Base-by-base conservation (phyloP, 345 rosid genomes). In the Cardamine occulta region DNA sequence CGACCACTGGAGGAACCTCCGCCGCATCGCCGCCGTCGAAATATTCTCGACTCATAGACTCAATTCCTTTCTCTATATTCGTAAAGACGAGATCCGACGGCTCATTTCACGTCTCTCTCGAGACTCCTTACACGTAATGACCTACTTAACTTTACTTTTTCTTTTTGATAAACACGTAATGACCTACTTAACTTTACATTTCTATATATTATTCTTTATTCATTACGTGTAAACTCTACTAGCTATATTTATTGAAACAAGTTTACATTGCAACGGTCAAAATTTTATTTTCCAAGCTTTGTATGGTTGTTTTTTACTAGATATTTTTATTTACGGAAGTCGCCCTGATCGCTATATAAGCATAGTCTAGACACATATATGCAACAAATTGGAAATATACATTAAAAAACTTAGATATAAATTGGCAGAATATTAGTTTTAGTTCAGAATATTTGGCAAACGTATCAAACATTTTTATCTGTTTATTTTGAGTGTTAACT, bases 1-100 rank as follows among this genome's bases (percentile, higher is more conserved):
- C 0, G 83, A 83, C 47, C 85, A 83, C 34, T 88, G 92, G 89
- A 82, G 89, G 68, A 88, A 86, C 78, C 86, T 83, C 12, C 86
- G 88, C 39, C 85, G 85, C 34, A 81, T 84, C 37, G 29, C 75
- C 24, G 65, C 86, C 24, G 21, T 80, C 0, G 87, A 86, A 28
- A 63, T 88, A 32, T 65, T 88, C 71, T 83, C 88, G 4, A 29
- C 78, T 0, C 65, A 53, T 54, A 81, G 85, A 31, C 80, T 86
- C 1, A 81, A 83, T 48, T 24, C 0, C 13, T 80, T 81, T 54
- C 8, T 45, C 8, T 7, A 52, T 32, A 52, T 79, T 31, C 64
- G 88, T 15, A 60, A 67, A 11, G 85, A 87, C 14, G 89, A 86
- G 75, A 70, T 78, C 74, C 72, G 74, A 65, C 70, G 52, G 63